Evolutionary conservation across 163 green algal genomes (phyloP).

Genomic region (Chlamydomonas reinhardtii): DNA sequence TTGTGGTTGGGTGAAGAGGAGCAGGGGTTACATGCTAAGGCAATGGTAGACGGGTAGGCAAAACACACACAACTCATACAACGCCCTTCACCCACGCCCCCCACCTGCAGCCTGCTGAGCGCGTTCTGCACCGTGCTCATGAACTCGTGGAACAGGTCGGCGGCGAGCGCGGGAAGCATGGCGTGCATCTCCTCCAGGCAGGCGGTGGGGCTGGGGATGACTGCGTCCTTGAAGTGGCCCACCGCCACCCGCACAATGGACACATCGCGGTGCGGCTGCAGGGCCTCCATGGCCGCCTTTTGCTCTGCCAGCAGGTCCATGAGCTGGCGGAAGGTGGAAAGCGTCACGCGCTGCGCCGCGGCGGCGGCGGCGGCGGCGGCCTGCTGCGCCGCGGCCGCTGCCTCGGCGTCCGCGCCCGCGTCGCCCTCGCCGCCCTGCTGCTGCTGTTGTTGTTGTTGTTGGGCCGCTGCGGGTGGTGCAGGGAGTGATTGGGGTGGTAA

Average conservation of each 20-base stretch:
- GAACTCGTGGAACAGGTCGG: conserved; percentile 68
- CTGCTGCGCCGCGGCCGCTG: not conserved
- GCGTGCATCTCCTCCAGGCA: conserved; percentile 72
- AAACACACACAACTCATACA: too few relatives aligned
- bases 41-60: too few relatives aligned
- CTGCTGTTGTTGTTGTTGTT: conserved; percentile 3
- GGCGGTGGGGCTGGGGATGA: conserved; percentile 75
- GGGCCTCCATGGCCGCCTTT: conserved; percentile 65
- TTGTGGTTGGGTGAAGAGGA: too few relatives aligned
- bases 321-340: conserved; percentile 68
- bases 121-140: conserved; percentile 77
- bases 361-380: not conserved
- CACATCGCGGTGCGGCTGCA: conserved; percentile 65
- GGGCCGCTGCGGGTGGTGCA: not conserved
- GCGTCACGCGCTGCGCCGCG: conserved; percentile 47
- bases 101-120: conserved; percentile 61
- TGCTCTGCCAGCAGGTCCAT: conserved; percentile 70
- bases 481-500: too few relatives aligned
- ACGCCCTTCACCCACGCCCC: too few relatives aligned
- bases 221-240: conserved; percentile 67
- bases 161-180: conserved; percentile 69
- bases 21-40: too few relatives aligned
- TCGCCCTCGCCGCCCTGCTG: not conserved
- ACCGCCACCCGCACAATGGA: conserved; percentile 75
- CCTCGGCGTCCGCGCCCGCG: not conserved